A percentile compares a stretch with the other conserved stretches of the same genome.
phyloP scores from a whole-genome alignment of 192 early-diverging fungal genomes.

The Umbelopsis vinacea region DNA sequence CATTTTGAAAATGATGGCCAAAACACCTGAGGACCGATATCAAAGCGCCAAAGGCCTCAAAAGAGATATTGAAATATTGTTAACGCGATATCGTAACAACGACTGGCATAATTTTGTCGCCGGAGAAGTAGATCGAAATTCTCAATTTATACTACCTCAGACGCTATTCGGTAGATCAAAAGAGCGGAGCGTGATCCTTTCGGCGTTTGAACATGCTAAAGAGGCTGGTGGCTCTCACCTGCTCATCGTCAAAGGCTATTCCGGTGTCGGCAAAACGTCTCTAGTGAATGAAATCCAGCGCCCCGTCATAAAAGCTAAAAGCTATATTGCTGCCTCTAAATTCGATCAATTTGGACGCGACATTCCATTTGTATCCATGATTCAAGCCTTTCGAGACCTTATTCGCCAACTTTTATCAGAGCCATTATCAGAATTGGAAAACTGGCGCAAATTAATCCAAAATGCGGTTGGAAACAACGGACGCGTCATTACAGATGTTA shows the following conservation, averaged over 20 bases:
- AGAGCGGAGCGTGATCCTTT: constrained; percentile 25
- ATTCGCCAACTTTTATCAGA: constrained; percentile 33
- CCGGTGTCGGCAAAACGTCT: constrained; percentile 39
- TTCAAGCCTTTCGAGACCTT: constrained; percentile 41
- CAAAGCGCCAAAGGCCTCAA: constrained; percentile 40
- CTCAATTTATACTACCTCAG: constrained; percentile 34
- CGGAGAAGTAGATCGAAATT: constrained; percentile 34
- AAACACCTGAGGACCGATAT: constrained; percentile 44
- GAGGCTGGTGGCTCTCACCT: constrained; percentile 5
- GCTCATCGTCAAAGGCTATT: constrained; percentile 38
- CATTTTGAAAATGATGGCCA: constrained; percentile 35
- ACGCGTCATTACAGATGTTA: constrained; percentile 34
- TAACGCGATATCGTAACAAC: background rate
- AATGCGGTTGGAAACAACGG: constrained; percentile 30
- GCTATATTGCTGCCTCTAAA: constrained; percentile 34
- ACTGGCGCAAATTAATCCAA: constrained; percentile 25
- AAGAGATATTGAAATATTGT: constrained; percentile 28
- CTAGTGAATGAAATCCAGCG: constrained; percentile 37
- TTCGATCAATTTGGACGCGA: constrained; percentile 40
- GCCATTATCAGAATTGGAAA: constrained; percentile 24
- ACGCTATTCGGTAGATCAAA: constrained; percentile 39
- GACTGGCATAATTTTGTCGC: constrained; percentile 25
- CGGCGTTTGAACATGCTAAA: constrained; percentile 21
- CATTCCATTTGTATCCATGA: constrained; percentile 40
- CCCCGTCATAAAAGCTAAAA: constrained; percentile 30